Conservation (phyloP, 176 grass and related monocot species). For the Paspalum vaginatum region DNA sequence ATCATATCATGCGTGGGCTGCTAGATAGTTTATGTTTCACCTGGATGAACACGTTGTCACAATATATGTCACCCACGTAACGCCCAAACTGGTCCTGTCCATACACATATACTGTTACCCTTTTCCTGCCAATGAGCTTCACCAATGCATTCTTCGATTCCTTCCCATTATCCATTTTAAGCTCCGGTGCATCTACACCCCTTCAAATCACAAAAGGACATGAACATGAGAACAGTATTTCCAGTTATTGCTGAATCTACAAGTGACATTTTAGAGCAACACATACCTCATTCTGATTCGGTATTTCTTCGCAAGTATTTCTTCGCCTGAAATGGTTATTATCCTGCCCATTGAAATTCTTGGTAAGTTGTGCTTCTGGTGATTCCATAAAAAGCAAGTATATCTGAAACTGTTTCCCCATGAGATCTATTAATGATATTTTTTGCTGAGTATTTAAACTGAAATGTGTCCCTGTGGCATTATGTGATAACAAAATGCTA, state of each 20-base stretch:
- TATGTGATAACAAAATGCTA: background rate
- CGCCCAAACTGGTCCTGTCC: slow-evolving; percentile 51
- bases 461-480: no score
- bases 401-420: background rate
- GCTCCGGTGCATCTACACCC: slow-evolving; percentile 72
- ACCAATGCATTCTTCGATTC: slow-evolving; percentile 56
- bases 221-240: slow-evolving; percentile 11
- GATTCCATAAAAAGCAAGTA: background rate
- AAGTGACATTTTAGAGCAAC: slow-evolving; percentile 2
- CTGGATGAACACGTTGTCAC: slow-evolving; percentile 61
- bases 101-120: slow-evolving; percentile 59
- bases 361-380: slow-evolving; percentile 22
- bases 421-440: background rate
- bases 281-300: slow-evolving; percentile 71
- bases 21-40: slow-evolving; percentile 21
- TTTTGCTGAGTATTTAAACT: background rate
- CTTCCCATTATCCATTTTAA: slow-evolving; percentile 54
- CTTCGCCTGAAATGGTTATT: slow-evolving; percentile 29
- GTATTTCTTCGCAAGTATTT: slow-evolving; percentile 62
- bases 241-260: background rate
- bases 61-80: slow-evolving; percentile 63
- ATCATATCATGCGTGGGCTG: background rate
- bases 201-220: slow-evolving; percentile 36
- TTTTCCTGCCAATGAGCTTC: slow-evolving; percentile 59
- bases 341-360: slow-evolving; percentile 42